Conservation (phyloP, 2,329 filamentous ascomycete species). For the Aspergillus pseudotamarii region DNA sequence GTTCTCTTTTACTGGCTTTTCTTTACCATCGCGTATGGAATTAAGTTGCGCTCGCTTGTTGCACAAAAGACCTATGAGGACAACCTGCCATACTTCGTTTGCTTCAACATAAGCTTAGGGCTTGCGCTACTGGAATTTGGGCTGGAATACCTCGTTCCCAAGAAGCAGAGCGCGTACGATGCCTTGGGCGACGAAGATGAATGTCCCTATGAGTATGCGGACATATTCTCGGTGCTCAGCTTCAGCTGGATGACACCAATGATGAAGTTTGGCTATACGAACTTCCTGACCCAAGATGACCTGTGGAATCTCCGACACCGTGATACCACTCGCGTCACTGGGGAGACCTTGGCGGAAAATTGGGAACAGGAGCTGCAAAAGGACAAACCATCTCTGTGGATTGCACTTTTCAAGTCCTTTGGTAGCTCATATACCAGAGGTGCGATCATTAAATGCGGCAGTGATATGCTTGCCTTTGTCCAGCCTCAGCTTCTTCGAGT, state of each 20-base stretch:
- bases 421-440: conserved; percentile 81
- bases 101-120: conserved; percentile 72
- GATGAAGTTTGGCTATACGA: conserved; percentile 93
- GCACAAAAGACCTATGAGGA: conserved; percentile 72
- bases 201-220: conserved; percentile 82
- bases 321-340: conserved; percentile 78
- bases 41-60: conserved; percentile 85
- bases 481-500: conserved; percentile 88
- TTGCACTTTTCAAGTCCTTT: conserved; percentile 81
- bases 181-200: conserved; percentile 67
- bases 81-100: conserved; percentile 73
- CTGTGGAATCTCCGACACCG: conserved; percentile 85
- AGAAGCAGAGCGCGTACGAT: conserved; percentile 70
- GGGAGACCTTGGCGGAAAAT: conserved; percentile 68
- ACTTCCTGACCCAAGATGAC: conserved; percentile 91
- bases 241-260: conserved; percentile 99
- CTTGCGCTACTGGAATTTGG: conserved; percentile 71
- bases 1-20: conserved; percentile 92
- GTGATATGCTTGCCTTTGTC: conserved; percentile 81
- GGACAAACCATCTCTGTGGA: conserved; percentile 80
- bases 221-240: conserved; percentile 88
- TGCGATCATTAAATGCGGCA: conserved; percentile 83
- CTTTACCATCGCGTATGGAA: conserved; percentile 72
- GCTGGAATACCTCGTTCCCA: conserved; percentile 86
- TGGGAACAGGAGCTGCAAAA: conserved; percentile 78